Evolutionary conservation across 179 eudicot genomes (phyloP), one percentile per base, ranked within the genome.

Genomic region (Sideroxylon spinosum): DNA sequence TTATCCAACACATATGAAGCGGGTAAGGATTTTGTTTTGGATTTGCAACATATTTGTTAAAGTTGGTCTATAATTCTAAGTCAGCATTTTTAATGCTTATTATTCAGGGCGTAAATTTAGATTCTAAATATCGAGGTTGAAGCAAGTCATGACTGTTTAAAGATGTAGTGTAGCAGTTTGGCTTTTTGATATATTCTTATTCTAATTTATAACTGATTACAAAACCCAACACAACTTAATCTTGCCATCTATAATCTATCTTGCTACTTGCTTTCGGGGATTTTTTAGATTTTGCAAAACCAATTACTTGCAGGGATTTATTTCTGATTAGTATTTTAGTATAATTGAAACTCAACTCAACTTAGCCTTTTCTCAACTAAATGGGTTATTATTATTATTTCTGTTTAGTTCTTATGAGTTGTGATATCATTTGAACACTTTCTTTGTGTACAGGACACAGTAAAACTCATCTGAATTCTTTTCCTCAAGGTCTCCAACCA

Each of bases 21-120:
- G 86, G 97, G 98, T 94, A 85, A 79, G 79, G 14, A 67, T 23
- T 37, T 66, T 75, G n/a, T 53, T 59, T 55, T 73, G 59, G 46
- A 22, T 19, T n/a, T 74, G 52, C 28, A 32, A 32, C 32, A n/a
- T 52, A 25, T 23, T 37, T 37, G 16, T 19, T 6, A 11, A 22
- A 44, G 55, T 48, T 75, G 70, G n/a, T 49, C 46, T 48, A 46
- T 46, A 2, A 49, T 23, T 46, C 7, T 37, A n/a, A n/a, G 23
- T 62, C 44, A 12, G 23, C 50, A 57, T 74, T 57, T 32, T 57
- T 37, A 7, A 28, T 16, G 17, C 4, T n/a, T 26, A 9, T 57
- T 26, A 23, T 14, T 22, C 7, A 22, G 11, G 26, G 19, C 6
- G 75, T 20, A 22, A 49, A 56, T 32, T 17, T 26, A 74, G 67